A percentile compares a stretch with the other conserved stretches of the same genome.
Conservation (phyloP, 257 asterid genomes). For the Solanum arcanum region DNA sequence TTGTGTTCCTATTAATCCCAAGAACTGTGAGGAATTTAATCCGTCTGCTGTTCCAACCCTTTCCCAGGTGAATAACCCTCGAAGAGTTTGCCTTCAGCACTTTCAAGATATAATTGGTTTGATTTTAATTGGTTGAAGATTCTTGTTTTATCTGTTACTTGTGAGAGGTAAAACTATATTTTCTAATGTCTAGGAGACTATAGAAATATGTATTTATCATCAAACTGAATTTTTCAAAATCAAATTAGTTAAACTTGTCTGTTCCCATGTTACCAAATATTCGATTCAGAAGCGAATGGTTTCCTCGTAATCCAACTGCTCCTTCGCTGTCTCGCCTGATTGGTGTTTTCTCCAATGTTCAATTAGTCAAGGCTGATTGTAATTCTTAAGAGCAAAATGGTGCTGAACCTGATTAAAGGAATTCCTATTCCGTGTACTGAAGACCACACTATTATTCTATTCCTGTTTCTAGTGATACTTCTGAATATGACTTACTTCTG, state of each 20-base stretch:
- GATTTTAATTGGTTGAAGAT: background rate
- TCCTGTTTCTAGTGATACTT: background rate
- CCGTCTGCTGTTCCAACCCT: conserved; percentile 81
- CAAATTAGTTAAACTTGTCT: background rate
- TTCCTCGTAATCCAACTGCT: background rate
- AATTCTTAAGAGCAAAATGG: background rate
- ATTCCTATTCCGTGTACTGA: background rate
- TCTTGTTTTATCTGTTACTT: background rate
- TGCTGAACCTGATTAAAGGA: background rate
- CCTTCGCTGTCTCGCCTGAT: background rate
- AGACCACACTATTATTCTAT: background rate
- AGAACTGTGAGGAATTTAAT: conserved; percentile 72
- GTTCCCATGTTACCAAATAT: background rate
- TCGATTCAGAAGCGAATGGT: background rate
- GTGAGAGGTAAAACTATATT: background rate
- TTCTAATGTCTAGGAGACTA: background rate
- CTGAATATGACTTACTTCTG: background rate
- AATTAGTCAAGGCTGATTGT: background rate
- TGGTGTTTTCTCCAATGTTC: background rate
- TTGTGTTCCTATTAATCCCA: conserved; percentile 89
- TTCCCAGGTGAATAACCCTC: conserved; percentile 32
- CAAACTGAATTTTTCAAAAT: background rate
- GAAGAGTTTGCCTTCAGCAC: background rate
- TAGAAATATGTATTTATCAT: background rate
- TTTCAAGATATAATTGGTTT: background rate